Evolutionary conservation across 1,139 yeast genomes (phyloP), one percentile per base, ranked within the genome.

Genomic region (Suhomyces chickasaworum): DNA sequence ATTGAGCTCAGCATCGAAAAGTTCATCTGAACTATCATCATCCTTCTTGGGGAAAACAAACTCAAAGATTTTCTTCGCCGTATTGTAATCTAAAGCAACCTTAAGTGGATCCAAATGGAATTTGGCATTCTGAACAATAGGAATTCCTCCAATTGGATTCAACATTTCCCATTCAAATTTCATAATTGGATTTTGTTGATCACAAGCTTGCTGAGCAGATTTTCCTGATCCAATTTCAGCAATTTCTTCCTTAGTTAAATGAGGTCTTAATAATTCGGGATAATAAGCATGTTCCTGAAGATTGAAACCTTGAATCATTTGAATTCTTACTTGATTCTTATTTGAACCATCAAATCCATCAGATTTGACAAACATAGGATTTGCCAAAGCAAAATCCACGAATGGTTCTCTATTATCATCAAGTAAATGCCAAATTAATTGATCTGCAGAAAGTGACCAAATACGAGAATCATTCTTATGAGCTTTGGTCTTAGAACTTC

Each of bases 61-160:
- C 10, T 74, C 74, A 60, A 85, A 78, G 20, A 90, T 58, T 49
- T 73, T 73, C 48, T 78, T 80, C 1, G 90, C 85, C 0, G 91
- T 80, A 3, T 69, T 67, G 57, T 84, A 83, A 56, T 90, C 97
- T 54, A 90, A 67, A 57, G 86, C 89, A 29, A 90, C 68, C 53
- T 81, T 79, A 45, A 89, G 61, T 0, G 97, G 96, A 52, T 80
- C 81, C 32, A 88, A 61, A 20, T 77, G 78, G 55, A 90, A 67
- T 35, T 62, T 63, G 2, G 77, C 77, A 41, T 64, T 61, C 44
- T 68, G 67, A 59, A 75, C 63, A 25, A 89, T 81, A 0, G 84
- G 77, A 40, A 90, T 90, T 2, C 97, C 97, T 4, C 97, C 97
- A 45, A 90, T 87, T 0, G 95, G 89, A 33, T 81, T 84, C 39